These are phyloP conservation scores for Phytophthora pistaciae DNA, from an alignment of 352 stramenopile species.

Conservation along the genomic window DNA sequence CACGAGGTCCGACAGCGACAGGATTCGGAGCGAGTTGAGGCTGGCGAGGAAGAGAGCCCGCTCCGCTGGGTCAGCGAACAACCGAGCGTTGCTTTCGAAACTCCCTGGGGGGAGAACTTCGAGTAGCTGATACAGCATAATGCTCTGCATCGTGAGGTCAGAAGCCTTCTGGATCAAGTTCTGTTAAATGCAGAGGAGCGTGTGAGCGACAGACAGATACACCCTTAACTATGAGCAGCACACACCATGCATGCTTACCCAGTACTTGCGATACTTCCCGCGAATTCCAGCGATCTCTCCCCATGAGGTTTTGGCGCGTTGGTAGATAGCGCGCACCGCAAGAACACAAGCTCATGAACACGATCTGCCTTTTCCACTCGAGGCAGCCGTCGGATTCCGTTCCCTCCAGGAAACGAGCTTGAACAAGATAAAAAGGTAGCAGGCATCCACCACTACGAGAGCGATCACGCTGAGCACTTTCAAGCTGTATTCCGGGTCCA, in stretches of 20 bases:
- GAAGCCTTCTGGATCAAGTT: constrained; percentile 37
- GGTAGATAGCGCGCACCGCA: background rate
- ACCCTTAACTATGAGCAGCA: constrained; percentile 12
- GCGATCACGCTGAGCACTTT: constrained; percentile 7
- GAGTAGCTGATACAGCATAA: constrained; percentile 23
- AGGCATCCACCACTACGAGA: background rate
- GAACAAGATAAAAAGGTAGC: constrained; percentile 11
- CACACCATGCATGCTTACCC: constrained; percentile 17
- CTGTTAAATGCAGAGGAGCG: constrained; percentile 10
- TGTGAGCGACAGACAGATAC: constrained; percentile 1
- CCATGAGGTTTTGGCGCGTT: constrained; percentile 1
- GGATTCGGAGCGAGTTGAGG: constrained; percentile 36
- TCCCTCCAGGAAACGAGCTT: constrained; percentile 6
- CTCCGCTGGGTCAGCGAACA: constrained; percentile 30
- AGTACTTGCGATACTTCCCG: constrained; percentile 39
- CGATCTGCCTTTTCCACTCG: background rate
- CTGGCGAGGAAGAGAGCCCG: constrained; percentile 27
- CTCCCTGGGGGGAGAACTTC: constrained; percentile 12
- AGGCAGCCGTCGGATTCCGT: background rate
- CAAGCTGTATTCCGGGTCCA: background rate
- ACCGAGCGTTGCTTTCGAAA: constrained; percentile 30
- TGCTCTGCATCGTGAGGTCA: constrained; percentile 32
- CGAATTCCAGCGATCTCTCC: constrained; percentile 19
- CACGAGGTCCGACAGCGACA: constrained; percentile 16
- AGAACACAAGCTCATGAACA: background rate